Evolutionary conservation across 164 flowering plant species (phyloP), one percentile per base, ranked within the genome.

Genomic region (Vitis amurensis): DNA sequence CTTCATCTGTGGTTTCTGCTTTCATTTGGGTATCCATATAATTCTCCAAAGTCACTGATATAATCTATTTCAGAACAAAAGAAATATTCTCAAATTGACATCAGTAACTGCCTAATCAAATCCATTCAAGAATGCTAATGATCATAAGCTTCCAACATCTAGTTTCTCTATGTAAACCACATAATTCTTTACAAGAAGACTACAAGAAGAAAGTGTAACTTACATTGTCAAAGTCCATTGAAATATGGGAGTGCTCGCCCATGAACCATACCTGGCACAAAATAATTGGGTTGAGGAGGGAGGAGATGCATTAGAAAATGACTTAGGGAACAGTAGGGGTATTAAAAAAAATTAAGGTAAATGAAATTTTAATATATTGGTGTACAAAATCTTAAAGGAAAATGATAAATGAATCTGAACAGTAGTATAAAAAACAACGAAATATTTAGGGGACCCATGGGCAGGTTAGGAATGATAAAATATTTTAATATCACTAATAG

Each of bases 241-340:
- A 86, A 8, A 93, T 80, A 66, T 93, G 94, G 12, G 94, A 88
- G 67, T 87, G 88, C 78, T 87, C 88, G 19, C 97, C 97, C 94
- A 93, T 89, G 81, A 89, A 93, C 73, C 78, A 80, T 56, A 93
- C 93, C 98, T 93, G 51, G 48, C 14, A 70, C 16, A 67, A 59
- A 23, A 73, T 11, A 59, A 55, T 6, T n/a, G 30, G 4, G n/a
- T 17, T 27, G 27, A 55, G 12, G 50, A 48, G 49, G 10, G 2
- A 23, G 27, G 27, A 2, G 27, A 23, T 2, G 27, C 27, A 23
- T 23, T 23, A 1, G 27, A 23, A 23, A 23, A 23, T 23, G 27
- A 50, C 31, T 49, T 11, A 64, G 14, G 19, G 27, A 62, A n/a
- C 44, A 37, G 7, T 3, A 37, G 44, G 6, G 44, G 44, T 37